Base-by-base conservation (phyloP, 2,329 filamentous ascomycete species). In the Aspergillus sp. region DNA sequence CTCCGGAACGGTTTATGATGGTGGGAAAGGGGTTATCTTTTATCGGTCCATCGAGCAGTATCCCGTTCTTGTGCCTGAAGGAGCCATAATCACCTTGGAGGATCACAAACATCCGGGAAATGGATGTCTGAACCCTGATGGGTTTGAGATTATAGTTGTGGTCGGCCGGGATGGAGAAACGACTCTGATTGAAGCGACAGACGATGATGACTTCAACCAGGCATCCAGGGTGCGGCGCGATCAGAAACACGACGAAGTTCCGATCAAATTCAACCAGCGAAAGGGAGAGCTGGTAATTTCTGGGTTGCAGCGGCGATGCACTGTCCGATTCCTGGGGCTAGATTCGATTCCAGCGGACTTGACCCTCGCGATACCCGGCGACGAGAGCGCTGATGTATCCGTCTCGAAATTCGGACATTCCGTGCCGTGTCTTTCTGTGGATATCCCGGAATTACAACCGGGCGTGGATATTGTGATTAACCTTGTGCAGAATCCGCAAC, bases 71-170 rank as follows among this genome's bases (percentile, higher is more conserved):
- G 79, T 82, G 2, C 70, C 70, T 0, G 80, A 85, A 65, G 85
- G 85, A 0, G 74, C 83, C 12, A 85, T 88, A 54, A 72, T 88
- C 5, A 81, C 84, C 0, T 71, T 87, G 0, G 84, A n/a, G n/a
- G n/a, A n/a, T n/a, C n/a, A n/a, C n/a, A n/a, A n/a, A n/a, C n/a
- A n/a, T n/a, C n/a, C n/a, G n/a, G n/a, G n/a, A n/a, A n/a, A 68
- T 9, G 65, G 65, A 3, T 63, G 64, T 26, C 24, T 49, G 1
- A 60, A 64, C 22, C 65, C 66, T 1, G 53, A 48, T 2, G 30
- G 20, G 3, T 52, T 66, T n/a, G 62, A 67, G 26, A 22, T 67
- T 5, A 32, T 68, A 1, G 61, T 79, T n/a, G 70, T 75, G 0
- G 72, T 78, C 1, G 76, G 77, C 3, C 65, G 69, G 9, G 78